Evolutionary conservation across 495 filamentous ascomycete species (phyloP).

Genomic region (Trichoderma orchidacearum): DNA sequence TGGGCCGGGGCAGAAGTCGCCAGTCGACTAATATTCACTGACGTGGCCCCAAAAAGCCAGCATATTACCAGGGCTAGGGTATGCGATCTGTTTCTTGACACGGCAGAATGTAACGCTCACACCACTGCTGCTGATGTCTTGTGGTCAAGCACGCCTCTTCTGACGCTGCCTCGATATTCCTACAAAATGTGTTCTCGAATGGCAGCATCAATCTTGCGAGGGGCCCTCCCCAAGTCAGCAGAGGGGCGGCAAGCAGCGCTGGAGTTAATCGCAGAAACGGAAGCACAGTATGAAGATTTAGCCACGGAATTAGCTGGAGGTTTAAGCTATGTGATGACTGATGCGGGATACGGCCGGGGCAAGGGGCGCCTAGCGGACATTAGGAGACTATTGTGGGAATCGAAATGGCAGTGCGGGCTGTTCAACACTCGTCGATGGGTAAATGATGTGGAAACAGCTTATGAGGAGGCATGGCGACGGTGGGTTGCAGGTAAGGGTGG

Average conservation of each 20-base stretch:
- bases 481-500: slow-evolving; percentile 83
- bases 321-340: slow-evolving; percentile 42
- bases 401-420: slow-evolving; percentile 67
- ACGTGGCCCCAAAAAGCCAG: slow-evolving; percentile 88
- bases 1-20: slow-evolving; percentile 87
- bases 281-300: slow-evolving; percentile 67
- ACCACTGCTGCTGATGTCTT: slow-evolving; percentile 94
- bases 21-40: slow-evolving; percentile 87
- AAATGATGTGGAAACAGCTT: slow-evolving; percentile 75
- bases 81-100: slow-evolving; percentile 92
- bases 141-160: slow-evolving; percentile 87
- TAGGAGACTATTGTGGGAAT: slow-evolving; percentile 65
- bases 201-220: slow-evolving; percentile 85
- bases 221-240: slow-evolving; percentile 60
- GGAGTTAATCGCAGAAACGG: slow-evolving; percentile 68
- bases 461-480: slow-evolving; percentile 71
- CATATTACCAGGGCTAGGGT: slow-evolving; percentile 89
- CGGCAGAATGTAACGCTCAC: slow-evolving; percentile 95
- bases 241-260: slow-evolving; percentile 53
- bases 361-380: slow-evolving; percentile 59
- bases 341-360: slow-evolving; percentile 39
- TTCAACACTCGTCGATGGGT: slow-evolving; percentile 96
- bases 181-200: slow-evolving; percentile 99
- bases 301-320: slow-evolving; percentile 60
- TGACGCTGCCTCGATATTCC: slow-evolving; percentile 85